Evolutionary conservation across 257 asterid genomes (phyloP).

Genomic region (Henckelia pumila): DNA sequence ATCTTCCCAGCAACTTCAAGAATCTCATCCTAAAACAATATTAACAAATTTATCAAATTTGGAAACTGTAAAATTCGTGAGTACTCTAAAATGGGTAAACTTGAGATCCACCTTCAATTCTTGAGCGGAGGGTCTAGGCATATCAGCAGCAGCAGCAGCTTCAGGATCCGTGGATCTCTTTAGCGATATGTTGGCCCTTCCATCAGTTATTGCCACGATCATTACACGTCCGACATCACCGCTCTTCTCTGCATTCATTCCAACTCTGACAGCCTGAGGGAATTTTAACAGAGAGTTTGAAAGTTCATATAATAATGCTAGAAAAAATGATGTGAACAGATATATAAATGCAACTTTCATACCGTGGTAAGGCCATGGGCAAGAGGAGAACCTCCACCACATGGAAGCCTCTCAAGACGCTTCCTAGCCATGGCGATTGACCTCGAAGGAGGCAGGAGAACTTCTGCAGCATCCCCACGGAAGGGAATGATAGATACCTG

Average conservation of each 20-base stretch:
- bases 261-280: slow-evolving; percentile 89
- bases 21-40: slow-evolving; percentile 69
- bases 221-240: slow-evolving; percentile 97
- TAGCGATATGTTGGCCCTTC: slow-evolving; percentile 93
- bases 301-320: not conserved
- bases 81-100: not conserved
- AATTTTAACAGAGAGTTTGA: slow-evolving; percentile 1
- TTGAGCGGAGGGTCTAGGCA: slow-evolving; percentile 80
- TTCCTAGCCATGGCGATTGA: slow-evolving; percentile 97
- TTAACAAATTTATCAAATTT: not conserved
- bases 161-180: slow-evolving; percentile 88
- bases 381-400: slow-evolving; percentile 99
- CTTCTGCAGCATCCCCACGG: slow-evolving; percentile 99
- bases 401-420: slow-evolving; percentile 97
- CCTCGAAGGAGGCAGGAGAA: slow-evolving; percentile 95
- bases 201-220: slow-evolving; percentile 96
- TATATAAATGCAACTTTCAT: slow-evolving; percentile 14
- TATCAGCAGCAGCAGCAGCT: slow-evolving; percentile 53
- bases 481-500: slow-evolving; percentile 96
- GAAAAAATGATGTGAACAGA: not conserved
- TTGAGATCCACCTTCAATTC: slow-evolving; percentile 64
- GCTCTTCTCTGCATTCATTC: slow-evolving; percentile 95
- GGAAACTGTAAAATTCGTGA: not conserved
- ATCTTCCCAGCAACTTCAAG: slow-evolving; percentile 93
- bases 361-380: slow-evolving; percentile 99